A percentile compares a stretch with the other conserved stretches of the same genome.
Conservation (phyloP, 2,329 filamentous ascomycete species). For the Diaporthe humulicola region DNA sequence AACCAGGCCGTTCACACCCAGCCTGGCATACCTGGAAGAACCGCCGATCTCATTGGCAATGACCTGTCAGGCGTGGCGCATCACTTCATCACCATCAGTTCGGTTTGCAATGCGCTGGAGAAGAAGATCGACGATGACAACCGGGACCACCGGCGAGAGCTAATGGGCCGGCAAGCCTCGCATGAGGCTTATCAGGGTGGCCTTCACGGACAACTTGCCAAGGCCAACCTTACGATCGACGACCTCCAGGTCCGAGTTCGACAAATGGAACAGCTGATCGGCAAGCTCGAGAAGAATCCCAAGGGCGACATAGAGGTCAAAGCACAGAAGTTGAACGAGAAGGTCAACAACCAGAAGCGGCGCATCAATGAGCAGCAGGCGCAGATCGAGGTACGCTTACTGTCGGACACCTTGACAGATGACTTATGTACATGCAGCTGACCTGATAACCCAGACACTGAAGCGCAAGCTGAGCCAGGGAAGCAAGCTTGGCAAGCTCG, state of each 20-base stretch:
- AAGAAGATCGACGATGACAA: conserved; percentile 25
- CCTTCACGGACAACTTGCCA: conserved; percentile 27
- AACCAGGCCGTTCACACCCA: conserved; percentile 33
- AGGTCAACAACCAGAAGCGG: conserved; percentile 40
- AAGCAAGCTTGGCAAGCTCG: conserved; percentile 23
- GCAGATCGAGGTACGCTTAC: conserved; percentile 37
- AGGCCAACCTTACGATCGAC: conserved; percentile 19
- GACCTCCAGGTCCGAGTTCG: background rate
- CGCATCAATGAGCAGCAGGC: conserved; percentile 39
- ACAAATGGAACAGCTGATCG: background rate
- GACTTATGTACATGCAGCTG: background rate
- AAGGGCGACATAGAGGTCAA: conserved; percentile 31
- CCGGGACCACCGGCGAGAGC: background rate
- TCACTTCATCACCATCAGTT: conserved; percentile 32
- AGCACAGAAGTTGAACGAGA: conserved; percentile 32
- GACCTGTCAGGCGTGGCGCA: conserved; percentile 34
- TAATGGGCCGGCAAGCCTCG: background rate
- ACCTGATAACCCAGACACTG: conserved; percentile 23
- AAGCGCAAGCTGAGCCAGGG: conserved; percentile 33
- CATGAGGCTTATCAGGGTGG: conserved; percentile 32
- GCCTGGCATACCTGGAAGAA: conserved; percentile 35
- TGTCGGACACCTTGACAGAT: no score
- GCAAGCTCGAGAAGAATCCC: conserved; percentile 29
- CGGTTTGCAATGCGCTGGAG: conserved; percentile 30
- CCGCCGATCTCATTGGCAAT: conserved; percentile 31